Evolutionary conservation across 2,329 filamentous ascomycete genomes (phyloP).

Genomic region (Lasiodiplodia gonubiensis): DNA sequence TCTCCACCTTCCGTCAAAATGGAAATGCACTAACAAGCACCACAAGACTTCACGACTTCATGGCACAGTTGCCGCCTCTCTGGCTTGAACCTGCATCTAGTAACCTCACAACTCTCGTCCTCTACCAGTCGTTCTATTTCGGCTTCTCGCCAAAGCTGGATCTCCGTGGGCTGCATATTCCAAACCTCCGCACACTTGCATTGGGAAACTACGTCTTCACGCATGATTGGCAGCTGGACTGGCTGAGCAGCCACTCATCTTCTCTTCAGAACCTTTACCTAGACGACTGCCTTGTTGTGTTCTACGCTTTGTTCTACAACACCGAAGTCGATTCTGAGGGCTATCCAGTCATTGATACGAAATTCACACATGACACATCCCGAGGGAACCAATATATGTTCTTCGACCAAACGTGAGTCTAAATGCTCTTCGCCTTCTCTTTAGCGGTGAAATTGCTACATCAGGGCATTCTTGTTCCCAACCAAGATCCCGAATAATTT

Average conservation of each 20-base stretch:
- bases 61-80: constrained; percentile 29
- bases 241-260: constrained; percentile 49
- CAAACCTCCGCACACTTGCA: constrained; percentile 47
- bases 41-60: constrained; percentile 34
- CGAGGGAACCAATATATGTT: background rate
- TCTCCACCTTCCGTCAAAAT: background rate
- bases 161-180: constrained; percentile 44
- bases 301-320: constrained; percentile 13
- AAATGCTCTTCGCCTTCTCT: background rate
- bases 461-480: no score
- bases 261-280: constrained; percentile 52
- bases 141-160: constrained; percentile 51
- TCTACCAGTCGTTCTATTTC: constrained; percentile 41
- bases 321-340: constrained; percentile 2
- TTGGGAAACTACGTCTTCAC: constrained; percentile 52
- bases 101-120: constrained; percentile 50
- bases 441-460: background rate
- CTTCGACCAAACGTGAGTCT: background rate
- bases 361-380: no score
- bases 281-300: constrained; percentile 51
- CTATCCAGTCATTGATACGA: no score
- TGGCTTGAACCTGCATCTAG: constrained; percentile 37
- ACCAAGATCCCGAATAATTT: no score
- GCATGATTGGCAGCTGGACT: constrained; percentile 55
- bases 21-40: background rate